Conservation (phyloP, 306 rosid species). For the Gillenia trifoliata region DNA sequence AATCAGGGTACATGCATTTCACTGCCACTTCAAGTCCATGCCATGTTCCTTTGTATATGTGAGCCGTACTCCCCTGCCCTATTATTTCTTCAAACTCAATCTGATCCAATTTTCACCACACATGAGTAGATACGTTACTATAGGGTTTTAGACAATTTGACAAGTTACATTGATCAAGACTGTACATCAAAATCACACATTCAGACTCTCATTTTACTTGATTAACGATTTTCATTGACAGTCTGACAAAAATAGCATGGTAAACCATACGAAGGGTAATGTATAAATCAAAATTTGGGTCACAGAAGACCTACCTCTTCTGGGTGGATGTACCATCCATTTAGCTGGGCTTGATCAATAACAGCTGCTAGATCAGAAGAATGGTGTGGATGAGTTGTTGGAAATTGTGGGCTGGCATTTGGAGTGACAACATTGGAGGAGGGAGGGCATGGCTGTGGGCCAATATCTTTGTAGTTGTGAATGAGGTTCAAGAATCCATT, state of each 20-base stretch:
- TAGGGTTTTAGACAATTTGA: background rate
- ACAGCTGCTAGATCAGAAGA: conserved; percentile 40
- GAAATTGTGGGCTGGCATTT: conserved; percentile 21
- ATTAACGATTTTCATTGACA: background rate
- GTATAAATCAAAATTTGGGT: background rate
- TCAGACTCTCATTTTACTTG: background rate
- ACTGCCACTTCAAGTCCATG: conserved; percentile 72
- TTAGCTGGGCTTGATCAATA: conserved; percentile 45
- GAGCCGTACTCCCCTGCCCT: conserved; percentile 70
- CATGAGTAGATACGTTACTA: background rate
- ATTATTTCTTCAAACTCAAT: conserved; percentile 54
- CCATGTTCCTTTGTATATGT: conserved; percentile 62
- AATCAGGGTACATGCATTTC: conserved; percentile 51
- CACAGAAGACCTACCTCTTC: conserved; percentile 39
- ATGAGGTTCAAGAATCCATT: conserved; percentile 58
- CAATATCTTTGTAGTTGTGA: background rate
- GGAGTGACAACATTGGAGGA: conserved; percentile 4
- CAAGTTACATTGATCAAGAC: background rate
- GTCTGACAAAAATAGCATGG: background rate
- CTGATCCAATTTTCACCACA: conserved; percentile 20
- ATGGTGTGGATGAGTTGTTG: conserved; percentile 14
- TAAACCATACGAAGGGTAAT: too few species aligned
- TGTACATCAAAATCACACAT: background rate
- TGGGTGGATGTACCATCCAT: conserved; percentile 70
- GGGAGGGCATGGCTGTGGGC: background rate